These are phyloP conservation scores for Yamadazyma sp. DNA, from an alignment of 1,139 yeast genomes.

Conservation along the genomic window DNA sequence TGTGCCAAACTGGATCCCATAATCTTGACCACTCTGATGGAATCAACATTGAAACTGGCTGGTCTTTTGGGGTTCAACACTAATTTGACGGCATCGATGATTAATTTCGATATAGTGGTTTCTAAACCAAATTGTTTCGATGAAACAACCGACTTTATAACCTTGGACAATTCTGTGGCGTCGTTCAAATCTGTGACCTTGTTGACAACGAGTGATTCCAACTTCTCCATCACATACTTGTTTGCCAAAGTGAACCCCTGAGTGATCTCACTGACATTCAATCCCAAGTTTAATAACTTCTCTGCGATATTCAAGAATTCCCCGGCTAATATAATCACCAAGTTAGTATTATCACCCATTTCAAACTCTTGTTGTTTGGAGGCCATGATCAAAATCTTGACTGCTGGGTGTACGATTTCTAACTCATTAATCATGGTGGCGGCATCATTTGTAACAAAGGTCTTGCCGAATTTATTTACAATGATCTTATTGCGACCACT, in stretches of 20 bases:
- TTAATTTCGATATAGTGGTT: slow-evolving; percentile 70
- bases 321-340: slow-evolving; percentile 72
- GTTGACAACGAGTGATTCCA: slow-evolving; percentile 67
- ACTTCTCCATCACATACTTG: slow-evolving; percentile 65
- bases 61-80: slow-evolving; percentile 70
- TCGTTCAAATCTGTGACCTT: slow-evolving; percentile 59
- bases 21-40: slow-evolving; percentile 90
- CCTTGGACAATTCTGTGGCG: slow-evolving; percentile 63
- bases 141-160: slow-evolving; percentile 82
- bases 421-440: slow-evolving; percentile 93
- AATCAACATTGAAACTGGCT: slow-evolving; percentile 78
- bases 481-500: slow-evolving; percentile 96
- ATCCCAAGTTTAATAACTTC: slow-evolving; percentile 77
- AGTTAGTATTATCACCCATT: slow-evolving; percentile 52
- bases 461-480: slow-evolving; percentile 78
- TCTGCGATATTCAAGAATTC: slow-evolving; percentile 84
- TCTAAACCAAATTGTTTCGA: slow-evolving; percentile 94
- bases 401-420: slow-evolving; percentile 97
- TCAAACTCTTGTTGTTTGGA: slow-evolving; percentile 95
- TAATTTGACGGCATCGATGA: slow-evolving; percentile 81
- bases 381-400: slow-evolving; percentile 93
- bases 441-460: slow-evolving; percentile 92
- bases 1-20: slow-evolving; percentile 84
- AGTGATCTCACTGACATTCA: slow-evolving; percentile 84
- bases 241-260: slow-evolving; percentile 88